These are phyloP conservation scores for Dryas integrifolia DNA, from an alignment of 331 rosid species.

Conservation along the genomic window DNA sequence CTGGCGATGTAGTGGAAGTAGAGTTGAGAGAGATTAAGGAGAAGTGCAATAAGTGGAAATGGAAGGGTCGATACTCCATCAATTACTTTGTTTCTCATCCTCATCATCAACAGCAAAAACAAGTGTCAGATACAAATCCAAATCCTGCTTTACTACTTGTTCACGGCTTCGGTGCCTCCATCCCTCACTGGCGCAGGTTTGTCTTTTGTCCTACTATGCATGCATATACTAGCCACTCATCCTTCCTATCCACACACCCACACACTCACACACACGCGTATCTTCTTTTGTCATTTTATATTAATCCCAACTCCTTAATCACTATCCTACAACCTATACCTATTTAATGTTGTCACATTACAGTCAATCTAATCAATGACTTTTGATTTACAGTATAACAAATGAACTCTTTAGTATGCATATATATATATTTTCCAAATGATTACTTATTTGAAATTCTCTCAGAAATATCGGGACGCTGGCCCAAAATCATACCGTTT, in stretches of 20 bases:
- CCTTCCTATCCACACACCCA: no score
- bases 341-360: no score
- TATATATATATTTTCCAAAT: no score
- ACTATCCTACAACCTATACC: no score
- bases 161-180: conserved; percentile 95
- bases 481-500: conserved; percentile 58
- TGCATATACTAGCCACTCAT: conserved; percentile 1
- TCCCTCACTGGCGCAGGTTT: conserved; percentile 96
- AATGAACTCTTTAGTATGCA: no score
- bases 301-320: no score
- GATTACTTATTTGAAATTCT: neutral
- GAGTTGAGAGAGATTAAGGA: conserved; percentile 54
- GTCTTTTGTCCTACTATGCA: conserved; percentile 16
- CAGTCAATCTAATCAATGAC: no score
- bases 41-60: conserved; percentile 57
- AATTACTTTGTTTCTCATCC: conserved; percentile 57
- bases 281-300: no score
- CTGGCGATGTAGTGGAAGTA: conserved; percentile 2
- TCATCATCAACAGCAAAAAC: conserved; percentile 12
- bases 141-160: conserved; percentile 72
- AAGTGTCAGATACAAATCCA: neutral
- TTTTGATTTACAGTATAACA: no score
- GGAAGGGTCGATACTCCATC: conserved; percentile 70
- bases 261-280: no score
- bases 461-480: conserved; percentile 71